Percentiles rank a stretch among this genome's conserved stretches.
Evolutionary conservation across 2,329 filamentous ascomycete genomes (phyloP).

Genomic region (Sarocladium brachiariae): DNA sequence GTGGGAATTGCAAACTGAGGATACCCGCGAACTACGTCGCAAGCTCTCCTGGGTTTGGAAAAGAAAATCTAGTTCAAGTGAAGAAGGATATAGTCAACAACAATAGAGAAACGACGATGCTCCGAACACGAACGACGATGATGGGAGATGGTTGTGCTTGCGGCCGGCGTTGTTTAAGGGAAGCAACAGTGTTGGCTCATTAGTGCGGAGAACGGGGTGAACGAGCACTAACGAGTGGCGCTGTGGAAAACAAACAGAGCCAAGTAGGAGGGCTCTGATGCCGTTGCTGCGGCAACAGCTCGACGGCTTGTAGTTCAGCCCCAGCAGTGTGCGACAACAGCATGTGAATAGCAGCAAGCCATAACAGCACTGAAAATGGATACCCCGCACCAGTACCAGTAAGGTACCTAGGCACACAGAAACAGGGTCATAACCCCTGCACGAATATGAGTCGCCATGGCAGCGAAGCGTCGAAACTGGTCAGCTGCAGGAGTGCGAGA

Average conservation of each 20-base stretch:
- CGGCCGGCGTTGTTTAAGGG: slow-evolving; percentile 5
- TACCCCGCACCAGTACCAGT: no score
- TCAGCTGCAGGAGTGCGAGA: background rate
- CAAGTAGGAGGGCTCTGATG: background rate
- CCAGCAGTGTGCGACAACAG: slow-evolving; percentile 1
- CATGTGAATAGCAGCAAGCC: background rate
- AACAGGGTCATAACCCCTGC: slow-evolving; percentile 3
- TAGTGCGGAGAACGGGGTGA: slow-evolving; percentile 6
- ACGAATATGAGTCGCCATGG: slow-evolving; percentile 9
- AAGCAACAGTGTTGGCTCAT: background rate
- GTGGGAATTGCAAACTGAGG: background rate
- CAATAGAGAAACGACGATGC: slow-evolving; percentile 6
- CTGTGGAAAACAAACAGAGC: slow-evolving; percentile 9
- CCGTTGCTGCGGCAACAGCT: slow-evolving; percentile 4
- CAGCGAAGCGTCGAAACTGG: background rate
- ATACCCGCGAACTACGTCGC: background rate
- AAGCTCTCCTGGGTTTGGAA: background rate
- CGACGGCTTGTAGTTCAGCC: background rate
- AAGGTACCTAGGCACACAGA: background rate
- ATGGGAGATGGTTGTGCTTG: slow-evolving; percentile 4
- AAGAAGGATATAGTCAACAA: background rate
- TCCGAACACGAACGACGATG: slow-evolving; percentile 1
- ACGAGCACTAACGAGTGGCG: background rate
- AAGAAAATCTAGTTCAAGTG: slow-evolving; percentile 2
- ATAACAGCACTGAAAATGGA: no score